phyloP scores from a whole-genome alignment of 768 basidiomycete species.

The Leucocoprinus leucothites region DNA sequence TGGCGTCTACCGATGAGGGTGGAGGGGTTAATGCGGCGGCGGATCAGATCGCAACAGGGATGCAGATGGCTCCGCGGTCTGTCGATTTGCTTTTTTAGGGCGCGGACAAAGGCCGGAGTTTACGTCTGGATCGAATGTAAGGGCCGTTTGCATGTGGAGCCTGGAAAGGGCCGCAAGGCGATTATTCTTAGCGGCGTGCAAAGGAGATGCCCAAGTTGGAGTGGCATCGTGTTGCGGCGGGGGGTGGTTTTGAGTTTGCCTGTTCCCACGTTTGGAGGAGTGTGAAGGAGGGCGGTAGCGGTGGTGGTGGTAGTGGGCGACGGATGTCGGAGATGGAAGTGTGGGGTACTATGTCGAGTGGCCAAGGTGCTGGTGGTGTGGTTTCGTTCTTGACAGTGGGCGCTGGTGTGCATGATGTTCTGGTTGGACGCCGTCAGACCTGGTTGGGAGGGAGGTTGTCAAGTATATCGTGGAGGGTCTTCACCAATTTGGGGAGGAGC shows the following conservation, averaged over 20 bases:
- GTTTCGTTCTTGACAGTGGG: slow-evolving; percentile 48
- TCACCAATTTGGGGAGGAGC: slow-evolving; percentile 22
- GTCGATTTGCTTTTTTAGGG: slow-evolving; percentile 88
- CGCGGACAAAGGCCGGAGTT: slow-evolving; percentile 55
- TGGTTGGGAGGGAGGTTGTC: slow-evolving; percentile 45
- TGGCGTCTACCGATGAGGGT: slow-evolving; percentile 12
- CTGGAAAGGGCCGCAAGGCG: slow-evolving; percentile 91
- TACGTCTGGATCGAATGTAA: slow-evolving; percentile 91
- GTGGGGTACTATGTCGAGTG: slow-evolving; percentile 50
- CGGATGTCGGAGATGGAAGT: slow-evolving; percentile 13
- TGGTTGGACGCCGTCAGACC: slow-evolving; percentile 55
- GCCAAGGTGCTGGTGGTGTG: slow-evolving; percentile 21
- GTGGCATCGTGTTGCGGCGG: slow-evolving; percentile 56
- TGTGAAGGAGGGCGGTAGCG: too few species aligned
- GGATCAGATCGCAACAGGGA: neutral
- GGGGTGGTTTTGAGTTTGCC: slow-evolving; percentile 43
- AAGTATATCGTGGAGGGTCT: slow-evolving; percentile 30
- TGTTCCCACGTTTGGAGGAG: slow-evolving; percentile 2
- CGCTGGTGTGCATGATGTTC: slow-evolving; percentile 51
- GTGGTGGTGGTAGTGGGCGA: neutral
- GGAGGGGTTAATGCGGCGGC: slow-evolving; percentile 8
- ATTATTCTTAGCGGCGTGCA: slow-evolving; percentile 85
- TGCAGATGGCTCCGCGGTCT: slow-evolving; percentile 36
- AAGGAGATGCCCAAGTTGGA: slow-evolving; percentile 58
- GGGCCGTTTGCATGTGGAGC: slow-evolving; percentile 88